A percentile compares a stretch with the other conserved stretches of the same genome.
Conservation (phyloP, 169 alveolate species). For the Eimeria maxima region DNA sequence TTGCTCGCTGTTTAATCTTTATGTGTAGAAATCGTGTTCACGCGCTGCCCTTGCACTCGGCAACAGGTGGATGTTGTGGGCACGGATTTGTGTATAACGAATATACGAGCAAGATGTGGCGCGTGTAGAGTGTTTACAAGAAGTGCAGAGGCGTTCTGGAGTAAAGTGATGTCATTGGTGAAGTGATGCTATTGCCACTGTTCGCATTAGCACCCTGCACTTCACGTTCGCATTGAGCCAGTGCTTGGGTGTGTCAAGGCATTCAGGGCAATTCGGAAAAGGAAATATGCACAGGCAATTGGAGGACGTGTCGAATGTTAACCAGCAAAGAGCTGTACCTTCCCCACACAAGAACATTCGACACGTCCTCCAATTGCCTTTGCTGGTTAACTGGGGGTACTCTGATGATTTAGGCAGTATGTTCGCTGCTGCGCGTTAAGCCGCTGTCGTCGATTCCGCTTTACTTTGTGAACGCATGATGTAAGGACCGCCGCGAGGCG, state of each 20-base stretch:
- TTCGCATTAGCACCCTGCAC: not conserved
- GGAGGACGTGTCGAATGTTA: not conserved
- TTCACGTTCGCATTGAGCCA: not conserved
- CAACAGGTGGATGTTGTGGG: not conserved
- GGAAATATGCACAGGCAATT: not conserved
- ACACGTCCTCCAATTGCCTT: not conserved
- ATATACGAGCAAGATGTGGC: not conserved
- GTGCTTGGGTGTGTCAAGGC: not conserved
- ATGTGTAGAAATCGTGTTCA: not conserved
- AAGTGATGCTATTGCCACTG: not conserved
- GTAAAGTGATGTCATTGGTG: not conserved
- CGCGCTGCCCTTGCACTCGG: not conserved
- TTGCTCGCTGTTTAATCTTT: not conserved
- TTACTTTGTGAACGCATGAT: not conserved
- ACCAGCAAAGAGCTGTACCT: not conserved
- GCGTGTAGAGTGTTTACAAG: not conserved
- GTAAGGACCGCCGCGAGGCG: not conserved
- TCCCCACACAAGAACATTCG: not conserved
- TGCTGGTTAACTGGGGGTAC: not conserved
- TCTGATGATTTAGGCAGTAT: not conserved
- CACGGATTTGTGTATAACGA: not conserved
- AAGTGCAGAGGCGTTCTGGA: not conserved
- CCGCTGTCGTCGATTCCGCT: not conserved
- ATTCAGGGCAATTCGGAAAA: not conserved
- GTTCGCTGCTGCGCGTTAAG: not conserved